Evolutionary conservation across 495 filamentous ascomycete genomes (phyloP), one percentile per base, ranked within the genome.

Genomic region (Aspergillus hancockii): DNA sequence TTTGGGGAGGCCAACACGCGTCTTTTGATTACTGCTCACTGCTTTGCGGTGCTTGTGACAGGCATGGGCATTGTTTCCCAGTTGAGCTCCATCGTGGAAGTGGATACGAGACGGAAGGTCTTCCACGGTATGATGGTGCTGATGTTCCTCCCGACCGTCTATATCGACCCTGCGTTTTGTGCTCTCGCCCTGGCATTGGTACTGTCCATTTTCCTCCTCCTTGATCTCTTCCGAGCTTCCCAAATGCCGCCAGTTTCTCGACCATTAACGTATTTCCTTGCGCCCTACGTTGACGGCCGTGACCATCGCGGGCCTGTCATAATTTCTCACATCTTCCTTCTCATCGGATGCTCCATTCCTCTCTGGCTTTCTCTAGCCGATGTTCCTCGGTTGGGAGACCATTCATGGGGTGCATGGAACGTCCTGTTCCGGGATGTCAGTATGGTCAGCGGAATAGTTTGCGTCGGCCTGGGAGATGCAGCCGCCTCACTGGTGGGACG

Each of bases 81-180:
- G 34, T 79, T 97, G 25, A 89, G 88, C 38, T 72, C 85, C 14
- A 68, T 89, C 54, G 81, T 82, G 6, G 90, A 97, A 74, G 92
- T 98, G 36, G 95, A 99, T 73, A 99, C 94, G 3, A 84, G 94
- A n/a, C 85, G 94, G 38, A 99, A 99, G 73, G 89, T 99, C 10
- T 99, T 99, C 73, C 94, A 99, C 71, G 94, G 93, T 61, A 96
- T 92, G 85, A 97, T 97, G 85, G 92, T 98, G 36, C 82, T 85
- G 43, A 96, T 99, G 90, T 89, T 99, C 60, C 81, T 97, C 3
- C 91, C 94, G 12, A 84, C 90, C 2, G 87, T 86, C 3, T 95
- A 87, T 66, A 71, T 97, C 60, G 95, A 98, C 70, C 95, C 94
- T 8, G 71, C 85, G 18, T 98, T 92, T 67, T 84, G 85, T 47